Evolutionary conservation across 2,329 filamentous ascomycete species (phyloP).

Genomic region (Diplodia corticola): DNA sequence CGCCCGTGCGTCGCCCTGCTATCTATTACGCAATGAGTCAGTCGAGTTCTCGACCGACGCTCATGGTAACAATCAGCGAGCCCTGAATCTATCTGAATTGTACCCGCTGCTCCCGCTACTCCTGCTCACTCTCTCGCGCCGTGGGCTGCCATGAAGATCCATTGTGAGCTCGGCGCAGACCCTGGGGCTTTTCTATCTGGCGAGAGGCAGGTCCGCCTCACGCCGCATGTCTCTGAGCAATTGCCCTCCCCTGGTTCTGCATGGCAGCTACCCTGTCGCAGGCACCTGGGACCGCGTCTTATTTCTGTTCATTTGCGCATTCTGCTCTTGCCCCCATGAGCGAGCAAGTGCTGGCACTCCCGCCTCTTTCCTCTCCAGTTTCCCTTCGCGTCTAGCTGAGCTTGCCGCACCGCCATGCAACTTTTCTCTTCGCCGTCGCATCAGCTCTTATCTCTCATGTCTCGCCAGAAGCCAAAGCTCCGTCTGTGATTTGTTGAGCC

Average conservation of each 20-base stretch:
- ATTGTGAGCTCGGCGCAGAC: neutral
- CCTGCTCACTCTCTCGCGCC: neutral
- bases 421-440: neutral
- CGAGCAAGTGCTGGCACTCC: neutral
- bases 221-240: neutral
- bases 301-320: neutral
- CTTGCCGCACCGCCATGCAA: conserved; percentile 10
- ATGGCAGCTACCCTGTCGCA: neutral
- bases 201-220: neutral
- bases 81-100: conserved; percentile 9
- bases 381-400: neutral
- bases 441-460: conserved; percentile 20
- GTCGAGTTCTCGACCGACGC: neutral
- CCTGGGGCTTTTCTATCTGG: neutral
- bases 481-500: conserved; percentile 15
- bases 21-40: neutral
- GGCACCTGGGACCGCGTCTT: neutral
- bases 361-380: neutral
- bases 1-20: conserved; percentile 3
- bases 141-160: neutral
- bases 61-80: conserved; percentile 8
- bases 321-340: neutral
- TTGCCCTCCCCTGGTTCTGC: neutral
- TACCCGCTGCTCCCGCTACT: neutral
- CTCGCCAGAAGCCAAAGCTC: conserved; percentile 4